Base-by-base conservation (phyloP, 352 stramenopile species). In the Phytopythium delawarense region DNA sequence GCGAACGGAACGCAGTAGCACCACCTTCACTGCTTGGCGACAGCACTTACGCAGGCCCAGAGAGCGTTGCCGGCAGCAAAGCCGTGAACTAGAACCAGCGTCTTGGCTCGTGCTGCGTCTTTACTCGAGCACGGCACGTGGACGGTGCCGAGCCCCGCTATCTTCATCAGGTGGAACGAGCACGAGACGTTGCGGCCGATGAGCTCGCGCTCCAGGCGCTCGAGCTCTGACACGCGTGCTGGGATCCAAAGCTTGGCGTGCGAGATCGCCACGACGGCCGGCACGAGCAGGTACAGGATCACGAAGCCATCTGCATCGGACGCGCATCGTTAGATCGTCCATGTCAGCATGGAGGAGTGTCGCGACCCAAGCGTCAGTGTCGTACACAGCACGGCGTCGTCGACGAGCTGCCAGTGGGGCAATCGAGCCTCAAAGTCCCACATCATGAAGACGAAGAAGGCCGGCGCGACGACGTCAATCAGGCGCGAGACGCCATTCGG, bases 21-120 rank as follows among this genome's bases (percentile, higher is more conserved):
- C 37, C 39, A n/a, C 39, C 39, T 44, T 44, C 39, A 20, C 39
- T 20, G 39, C 39, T 44, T 44, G 39, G 13, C 16, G 7, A 46
- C 40, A 23, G 15, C 16, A 83, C 73, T 52, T 70, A 84, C 78
- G 54, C 78, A 87, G 32, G 82, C 74, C 82, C 82, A 89, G 16
- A 91, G 72, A 7, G 68, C 82, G 42, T 91, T 91, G 32, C 79
- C 82, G 12, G 71, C 78, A 6, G 78, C 82, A 39, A 78, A 91
- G 32, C 79, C 79, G 51, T 89, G 82, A 39, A 88, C 58, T n/a
- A 89, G 61, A 30, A 89, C 79, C 25, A 91, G 54, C 8, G 73
- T 77, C 49, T 75, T 73, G 57, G 71, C 18, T n/a, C 18, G 20
- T 25, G 56, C 45, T 48, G 32, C 32, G 71, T 61, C 57, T 1